Evolutionary conservation across 495 filamentous ascomycete species (phyloP).

Genomic region (Tuber umbilicatum): DNA sequence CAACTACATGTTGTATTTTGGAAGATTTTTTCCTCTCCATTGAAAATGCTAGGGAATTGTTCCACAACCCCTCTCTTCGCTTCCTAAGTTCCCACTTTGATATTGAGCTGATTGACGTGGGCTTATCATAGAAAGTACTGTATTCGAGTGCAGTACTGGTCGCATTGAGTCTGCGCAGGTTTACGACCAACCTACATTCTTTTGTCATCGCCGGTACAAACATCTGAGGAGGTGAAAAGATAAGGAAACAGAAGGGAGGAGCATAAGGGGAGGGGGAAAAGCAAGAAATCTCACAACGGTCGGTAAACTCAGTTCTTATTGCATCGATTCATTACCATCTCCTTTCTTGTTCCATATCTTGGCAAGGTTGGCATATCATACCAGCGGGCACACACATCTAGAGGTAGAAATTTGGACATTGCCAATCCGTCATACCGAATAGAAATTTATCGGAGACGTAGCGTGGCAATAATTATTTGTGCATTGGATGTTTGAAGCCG

Average conservation of each 20-base stretch:
- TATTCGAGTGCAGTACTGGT: not conserved
- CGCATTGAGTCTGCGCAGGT: not conserved
- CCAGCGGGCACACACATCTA: not conserved
- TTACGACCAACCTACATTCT: not conserved
- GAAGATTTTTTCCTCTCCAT: not conserved
- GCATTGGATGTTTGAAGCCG: not conserved
- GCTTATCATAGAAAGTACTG: not conserved
- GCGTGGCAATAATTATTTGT: not conserved
- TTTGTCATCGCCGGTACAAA: not conserved
- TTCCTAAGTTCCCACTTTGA: not conserved
- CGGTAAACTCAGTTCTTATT: not conserved
- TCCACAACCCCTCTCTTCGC: not conserved
- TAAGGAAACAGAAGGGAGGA: not conserved
- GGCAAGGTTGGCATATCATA: not conserved
- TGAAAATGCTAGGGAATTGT: not conserved
- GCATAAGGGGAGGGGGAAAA: not conserved
- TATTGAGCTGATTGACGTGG: not conserved
- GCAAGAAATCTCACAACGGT: not conserved
- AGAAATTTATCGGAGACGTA: not conserved
- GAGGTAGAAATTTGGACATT: not conserved
- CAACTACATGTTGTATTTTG: not conserved
- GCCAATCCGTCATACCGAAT: not conserved
- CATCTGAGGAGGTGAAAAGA: not conserved
- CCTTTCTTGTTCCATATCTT: not conserved
- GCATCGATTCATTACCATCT: not conserved